These are phyloP conservation scores for Ciborinia camelliae DNA, from an alignment of 2,329 filamentous ascomycete genomes.

Conservation along the genomic window DNA sequence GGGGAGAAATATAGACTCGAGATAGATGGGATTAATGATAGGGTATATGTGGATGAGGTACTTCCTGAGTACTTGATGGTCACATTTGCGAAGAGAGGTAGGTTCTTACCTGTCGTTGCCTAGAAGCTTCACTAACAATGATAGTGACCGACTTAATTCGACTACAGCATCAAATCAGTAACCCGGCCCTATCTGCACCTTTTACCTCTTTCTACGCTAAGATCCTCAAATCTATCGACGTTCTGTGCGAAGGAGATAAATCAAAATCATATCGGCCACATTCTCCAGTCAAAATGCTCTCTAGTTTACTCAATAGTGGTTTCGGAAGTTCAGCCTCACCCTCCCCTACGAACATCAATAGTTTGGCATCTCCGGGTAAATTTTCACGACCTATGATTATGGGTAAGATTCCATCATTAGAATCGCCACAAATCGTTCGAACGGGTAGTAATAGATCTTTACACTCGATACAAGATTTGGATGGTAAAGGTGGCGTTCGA, in stretches of 20 bases:
- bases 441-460: constrained; percentile 34
- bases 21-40: constrained; percentile 64
- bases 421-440: constrained; percentile 29
- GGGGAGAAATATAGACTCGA: constrained; percentile 55
- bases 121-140: constrained; percentile 37
- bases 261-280: constrained; percentile 67
- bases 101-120: constrained; percentile 35
- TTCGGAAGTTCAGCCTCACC: constrained; percentile 43
- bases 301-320: constrained; percentile 69
- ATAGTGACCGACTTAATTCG: constrained; percentile 70
- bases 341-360: constrained; percentile 38
- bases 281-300: constrained; percentile 89
- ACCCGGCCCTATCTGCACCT: constrained; percentile 60
- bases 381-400: constrained; percentile 38
- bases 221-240: constrained; percentile 65
- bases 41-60: constrained; percentile 70
- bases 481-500: constrained; percentile 37
- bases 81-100: constrained; percentile 70
- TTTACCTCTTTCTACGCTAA: constrained; percentile 77
- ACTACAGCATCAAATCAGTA: constrained; percentile 64
- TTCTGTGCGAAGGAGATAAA: constrained; percentile 61
- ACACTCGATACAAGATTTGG: constrained; percentile 33
- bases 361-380: constrained; percentile 29
- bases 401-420: constrained; percentile 45
- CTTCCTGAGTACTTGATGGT: constrained; percentile 69